Evolutionary conservation across 176 grass and related monocot genomes (phyloP).

Genomic region (Musa itinerans): DNA sequence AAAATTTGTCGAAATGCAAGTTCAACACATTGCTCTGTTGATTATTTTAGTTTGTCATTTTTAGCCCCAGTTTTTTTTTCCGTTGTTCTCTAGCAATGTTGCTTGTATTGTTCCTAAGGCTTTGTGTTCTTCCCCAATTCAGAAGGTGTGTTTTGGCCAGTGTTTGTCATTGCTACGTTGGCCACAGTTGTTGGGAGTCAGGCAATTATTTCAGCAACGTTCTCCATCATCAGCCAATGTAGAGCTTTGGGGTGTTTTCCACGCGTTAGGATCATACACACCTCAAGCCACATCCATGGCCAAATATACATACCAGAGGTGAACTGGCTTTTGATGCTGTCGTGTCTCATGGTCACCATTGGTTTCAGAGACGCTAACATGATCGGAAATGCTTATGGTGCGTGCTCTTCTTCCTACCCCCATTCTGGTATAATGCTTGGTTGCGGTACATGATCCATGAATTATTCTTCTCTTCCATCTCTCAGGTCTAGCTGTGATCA

Average conservation of each 20-base stretch:
- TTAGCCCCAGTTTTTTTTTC: not conserved
- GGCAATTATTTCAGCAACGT: constrained; percentile 81
- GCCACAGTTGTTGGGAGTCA: constrained; percentile 82
- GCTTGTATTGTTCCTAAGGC: not conserved
- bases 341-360: constrained; percentile 56
- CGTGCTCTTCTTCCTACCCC: not conserved
- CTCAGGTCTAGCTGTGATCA: constrained; percentile 63
- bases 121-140: constrained; percentile 8
- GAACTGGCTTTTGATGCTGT: constrained; percentile 67
- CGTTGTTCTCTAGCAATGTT: not conserved
- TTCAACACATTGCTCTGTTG: too few species aligned
- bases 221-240: constrained; percentile 84
- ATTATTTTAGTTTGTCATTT: not conserved
- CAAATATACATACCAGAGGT: constrained; percentile 94
- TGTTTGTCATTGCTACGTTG: constrained; percentile 67
- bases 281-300: constrained; percentile 63
- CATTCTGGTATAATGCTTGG: not conserved
- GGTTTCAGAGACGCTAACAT: constrained; percentile 67
- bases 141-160: constrained; percentile 73
- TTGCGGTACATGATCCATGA: not conserved
- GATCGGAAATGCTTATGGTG: constrained; percentile 89
- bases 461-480: not conserved
- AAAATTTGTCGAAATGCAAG: too few species aligned
- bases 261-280: constrained; percentile 70
- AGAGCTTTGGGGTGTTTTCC: constrained; percentile 83